Conservation (phyloP, 2,329 filamentous ascomycete species). For the Colletotrichum eremochloae region DNA sequence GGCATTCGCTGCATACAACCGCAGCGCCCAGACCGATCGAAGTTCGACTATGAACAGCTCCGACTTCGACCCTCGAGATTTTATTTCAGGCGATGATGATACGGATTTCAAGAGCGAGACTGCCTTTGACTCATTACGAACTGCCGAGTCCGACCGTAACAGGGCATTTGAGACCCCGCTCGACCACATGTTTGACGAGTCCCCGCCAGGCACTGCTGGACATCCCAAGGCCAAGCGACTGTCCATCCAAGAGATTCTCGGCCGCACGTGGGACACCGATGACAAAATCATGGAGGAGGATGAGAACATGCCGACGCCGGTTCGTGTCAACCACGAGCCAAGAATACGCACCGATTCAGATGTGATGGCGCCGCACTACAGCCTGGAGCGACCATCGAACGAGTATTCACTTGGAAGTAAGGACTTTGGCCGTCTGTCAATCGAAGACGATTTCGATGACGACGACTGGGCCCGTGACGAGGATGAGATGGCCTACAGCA, state of each 20-base stretch:
- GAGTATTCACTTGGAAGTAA: conserved; percentile 52
- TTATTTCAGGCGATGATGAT: conserved; percentile 79
- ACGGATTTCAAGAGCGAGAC: conserved; percentile 84
- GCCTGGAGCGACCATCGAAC: conserved; percentile 47
- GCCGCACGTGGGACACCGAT: conserved; percentile 66
- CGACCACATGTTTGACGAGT: conserved; percentile 86
- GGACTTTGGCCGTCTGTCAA: conserved; percentile 65
- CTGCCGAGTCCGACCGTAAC: conserved; percentile 75
- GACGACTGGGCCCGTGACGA: conserved; percentile 72
- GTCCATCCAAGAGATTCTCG: conserved; percentile 71
- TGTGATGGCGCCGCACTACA: conserved; percentile 47
- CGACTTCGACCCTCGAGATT: conserved; percentile 75
- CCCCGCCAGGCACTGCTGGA: conserved; percentile 71
- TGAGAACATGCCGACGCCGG: conserved; percentile 67
- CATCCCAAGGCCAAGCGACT: conserved; percentile 67
- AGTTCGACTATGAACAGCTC: conserved; percentile 77
- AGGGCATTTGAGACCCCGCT: conserved; percentile 78
- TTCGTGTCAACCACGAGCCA: conserved; percentile 54
- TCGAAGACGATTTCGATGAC: conserved; percentile 74
- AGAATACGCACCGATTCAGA: conserved; percentile 44
- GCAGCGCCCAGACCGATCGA: conserved; percentile 60
- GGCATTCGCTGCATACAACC: conserved; percentile 57
- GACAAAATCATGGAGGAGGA: conserved; percentile 74
- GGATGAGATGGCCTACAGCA: conserved; percentile 66
- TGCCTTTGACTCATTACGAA: conserved; percentile 82